Base-by-base conservation (phyloP, 106 monocot genomes). In the Acorus gramineus region DNA sequence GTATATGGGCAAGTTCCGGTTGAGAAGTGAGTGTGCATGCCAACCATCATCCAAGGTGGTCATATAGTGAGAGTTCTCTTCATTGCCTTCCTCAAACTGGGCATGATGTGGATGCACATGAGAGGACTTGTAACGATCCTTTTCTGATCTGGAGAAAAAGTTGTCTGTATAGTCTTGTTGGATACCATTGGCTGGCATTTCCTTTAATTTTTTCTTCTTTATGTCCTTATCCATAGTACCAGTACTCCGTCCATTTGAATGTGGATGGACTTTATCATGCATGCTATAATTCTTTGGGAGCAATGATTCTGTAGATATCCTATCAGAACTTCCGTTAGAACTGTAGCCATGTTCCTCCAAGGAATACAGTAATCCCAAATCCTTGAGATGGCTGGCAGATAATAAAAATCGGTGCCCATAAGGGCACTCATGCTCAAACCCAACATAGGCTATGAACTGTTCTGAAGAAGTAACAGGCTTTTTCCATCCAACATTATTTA, bases 391-490 rank as follows among this genome's bases (percentile, higher is more conserved):
- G 43, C 84, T 69, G n/a, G 53, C 50, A 44, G 92, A 86, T 42
- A 99, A 66, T 49, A 99, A 63, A 72, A 92, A 99, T 5, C 92
- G 85, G 57, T 99, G 98, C 4, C 89, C 98, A 80, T 76, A 78
- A 51, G 98, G 61, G 62, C 98, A 99, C 70, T 92, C 98, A 55
- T 99, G 83, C 69, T 99, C 98, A 78, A 92, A 99, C 13, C 98
- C 98, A 68, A 92, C 47, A 74, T 85, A 82, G 8, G 89, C 57
- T 61, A 14, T 52, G 11, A 75, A 66, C 57, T 84, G 55, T 63
- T 80, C 80, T 9, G 14, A 49, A 66, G 60, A 72, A 76, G 48
- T 56, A 50, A 69, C 84, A 51, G 59, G 6, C 65, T 70, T 77
- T 53, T 45, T 61, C 28, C 79, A 78, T 64, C 62, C 75, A 67